These are phyloP conservation scores for Papiliotrema nemorosa DNA, from an alignment of 1,284 basidiomycete species.

Conservation along the genomic window DNA sequence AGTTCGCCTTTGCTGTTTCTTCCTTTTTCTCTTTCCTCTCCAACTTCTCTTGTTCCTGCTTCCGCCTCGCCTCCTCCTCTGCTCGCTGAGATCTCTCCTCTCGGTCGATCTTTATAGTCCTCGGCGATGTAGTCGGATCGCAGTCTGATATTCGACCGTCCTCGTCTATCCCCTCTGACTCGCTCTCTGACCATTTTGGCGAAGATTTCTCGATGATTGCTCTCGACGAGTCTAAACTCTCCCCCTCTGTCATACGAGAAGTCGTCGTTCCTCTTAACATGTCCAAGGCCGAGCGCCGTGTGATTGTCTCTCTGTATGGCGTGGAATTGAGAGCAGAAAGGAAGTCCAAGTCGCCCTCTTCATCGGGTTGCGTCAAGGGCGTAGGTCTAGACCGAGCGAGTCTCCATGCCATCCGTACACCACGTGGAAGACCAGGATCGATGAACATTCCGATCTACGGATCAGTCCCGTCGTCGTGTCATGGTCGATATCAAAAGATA, in stretches of 20 bases:
- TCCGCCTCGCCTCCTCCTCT: neutral
- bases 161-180: neutral
- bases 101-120: no score
- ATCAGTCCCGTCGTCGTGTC: neutral
- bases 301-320: neutral
- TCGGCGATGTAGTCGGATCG: no score
- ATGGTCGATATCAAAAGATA: no score
- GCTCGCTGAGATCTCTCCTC: neutral
- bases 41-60: no score
- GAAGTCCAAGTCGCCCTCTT: neutral
- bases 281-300: no score
- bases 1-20: neutral
- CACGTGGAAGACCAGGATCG: slow-evolving; percentile 1
- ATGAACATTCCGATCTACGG: slow-evolving; percentile 5
- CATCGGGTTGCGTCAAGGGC: neutral
- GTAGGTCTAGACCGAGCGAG: neutral
- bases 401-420: neutral
- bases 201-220: neutral
- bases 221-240: no score
- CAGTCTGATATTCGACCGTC: no score
- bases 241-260: no score
- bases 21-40: neutral
- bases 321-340: neutral
- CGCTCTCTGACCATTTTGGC: neutral
- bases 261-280: no score